phyloP scores from a whole-genome alignment of 2,329 filamentous ascomycete species.

The Fusarium proliferatum region DNA sequence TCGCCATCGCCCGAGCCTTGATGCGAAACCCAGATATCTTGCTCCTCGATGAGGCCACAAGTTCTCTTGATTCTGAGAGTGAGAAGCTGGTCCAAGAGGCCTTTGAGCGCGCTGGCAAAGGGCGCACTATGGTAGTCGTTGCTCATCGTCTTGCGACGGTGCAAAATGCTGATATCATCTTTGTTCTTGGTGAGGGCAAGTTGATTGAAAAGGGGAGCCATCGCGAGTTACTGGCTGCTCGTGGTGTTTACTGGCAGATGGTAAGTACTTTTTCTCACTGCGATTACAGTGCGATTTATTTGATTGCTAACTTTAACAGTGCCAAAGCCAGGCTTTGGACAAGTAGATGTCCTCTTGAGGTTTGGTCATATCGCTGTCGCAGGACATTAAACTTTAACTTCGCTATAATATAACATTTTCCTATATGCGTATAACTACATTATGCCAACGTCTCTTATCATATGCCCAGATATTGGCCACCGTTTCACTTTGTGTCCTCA shows the following conservation, averaged over 20 bases:
- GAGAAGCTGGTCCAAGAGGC: slow-evolving; percentile 73
- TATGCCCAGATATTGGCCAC: too few species aligned
- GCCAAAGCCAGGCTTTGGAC: background rate
- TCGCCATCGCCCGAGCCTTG: slow-evolving; percentile 76
- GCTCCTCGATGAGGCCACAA: slow-evolving; percentile 79
- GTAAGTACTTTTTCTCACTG: background rate
- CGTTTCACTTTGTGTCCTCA: too few species aligned
- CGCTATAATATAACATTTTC: too few species aligned
- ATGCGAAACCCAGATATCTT: slow-evolving; percentile 72
- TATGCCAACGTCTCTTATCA: too few species aligned
- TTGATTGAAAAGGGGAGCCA: slow-evolving; percentile 9
- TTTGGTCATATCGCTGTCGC: rapidly evolving
- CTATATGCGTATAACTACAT: too few species aligned
- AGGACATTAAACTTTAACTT: rapidly evolving
- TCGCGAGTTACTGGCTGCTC: background rate
- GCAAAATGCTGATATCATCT: slow-evolving; percentile 81
- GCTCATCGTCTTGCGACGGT: slow-evolving; percentile 82
- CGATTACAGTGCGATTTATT: background rate
- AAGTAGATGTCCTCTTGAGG: background rate
- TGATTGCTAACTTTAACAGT: background rate
- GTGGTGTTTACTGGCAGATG: slow-evolving; percentile 18
- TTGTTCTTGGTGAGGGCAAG: slow-evolving; percentile 60
- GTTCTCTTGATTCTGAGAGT: slow-evolving; percentile 72
- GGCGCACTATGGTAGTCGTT: slow-evolving; percentile 76
- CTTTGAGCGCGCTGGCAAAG: slow-evolving; percentile 70